These are phyloP conservation scores for Acanthamoeba healyi DNA, from an alignment of 208 protist genomes.

Conservation along the genomic window DNA sequence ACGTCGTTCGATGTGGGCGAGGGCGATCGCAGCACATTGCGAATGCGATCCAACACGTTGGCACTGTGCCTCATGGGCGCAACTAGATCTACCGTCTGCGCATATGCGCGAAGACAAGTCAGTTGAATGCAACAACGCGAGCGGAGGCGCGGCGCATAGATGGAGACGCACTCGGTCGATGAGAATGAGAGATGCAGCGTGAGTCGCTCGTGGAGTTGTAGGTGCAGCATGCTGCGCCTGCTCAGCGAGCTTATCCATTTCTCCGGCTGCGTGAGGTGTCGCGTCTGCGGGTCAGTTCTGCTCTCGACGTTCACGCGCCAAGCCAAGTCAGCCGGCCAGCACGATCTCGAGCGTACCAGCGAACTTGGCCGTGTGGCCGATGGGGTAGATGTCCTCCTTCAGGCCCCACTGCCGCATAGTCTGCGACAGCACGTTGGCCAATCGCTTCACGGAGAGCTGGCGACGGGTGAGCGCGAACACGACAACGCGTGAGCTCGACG, in stretches of 20 bases:
- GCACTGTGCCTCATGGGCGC: slow-evolving; percentile 6
- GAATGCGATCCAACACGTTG: slow-evolving; percentile 13
- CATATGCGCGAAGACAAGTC: not conserved
- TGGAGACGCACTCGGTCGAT: not conserved
- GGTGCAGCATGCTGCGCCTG: not conserved
- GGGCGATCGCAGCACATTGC: not conserved
- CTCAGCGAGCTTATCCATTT: slow-evolving; percentile 8
- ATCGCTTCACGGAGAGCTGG: not conserved
- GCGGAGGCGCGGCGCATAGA: no score
- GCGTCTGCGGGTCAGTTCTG: no score
- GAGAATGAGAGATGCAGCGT: not conserved
- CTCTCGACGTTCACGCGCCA: no score
- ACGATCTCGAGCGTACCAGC: not conserved
- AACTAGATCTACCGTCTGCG: not conserved
- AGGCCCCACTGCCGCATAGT: slow-evolving; percentile 31
- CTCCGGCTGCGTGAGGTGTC: no score
- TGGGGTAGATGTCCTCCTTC: slow-evolving; percentile 19
- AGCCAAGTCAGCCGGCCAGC: not conserved
- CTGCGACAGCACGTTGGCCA: slow-evolving; percentile 43
- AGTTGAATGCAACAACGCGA: not conserved
- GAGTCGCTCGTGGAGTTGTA: not conserved
- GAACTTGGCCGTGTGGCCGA: slow-evolving; percentile 11
- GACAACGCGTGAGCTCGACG: no score
- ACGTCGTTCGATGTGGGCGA: not conserved
- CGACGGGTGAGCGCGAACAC: not conserved